phyloP scores from a whole-genome alignment of 208 protist genomes.

The Trypanosoma avium region DNA sequence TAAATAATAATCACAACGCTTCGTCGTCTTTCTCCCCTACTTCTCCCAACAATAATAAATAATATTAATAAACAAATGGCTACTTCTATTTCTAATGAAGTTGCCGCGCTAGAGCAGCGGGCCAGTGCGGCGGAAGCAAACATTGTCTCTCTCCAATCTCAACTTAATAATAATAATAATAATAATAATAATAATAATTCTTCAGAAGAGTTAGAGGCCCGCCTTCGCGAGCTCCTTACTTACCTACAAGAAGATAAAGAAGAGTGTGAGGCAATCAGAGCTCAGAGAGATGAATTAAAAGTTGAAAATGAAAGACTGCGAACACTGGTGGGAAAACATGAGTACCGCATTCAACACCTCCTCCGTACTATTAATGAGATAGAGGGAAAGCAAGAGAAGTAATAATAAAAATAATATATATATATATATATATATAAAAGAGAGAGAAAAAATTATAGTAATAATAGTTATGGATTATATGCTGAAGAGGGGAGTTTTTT shows the following conservation, averaged over 20 bases:
- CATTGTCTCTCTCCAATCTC: constrained; percentile 41
- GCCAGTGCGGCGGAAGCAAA: constrained; percentile 45
- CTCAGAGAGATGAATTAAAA: constrained; percentile 70
- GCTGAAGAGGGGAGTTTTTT: background rate
- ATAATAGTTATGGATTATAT: background rate
- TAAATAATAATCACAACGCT: too few relatives aligned
- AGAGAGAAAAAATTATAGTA: background rate
- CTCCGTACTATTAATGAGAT: constrained; percentile 77
- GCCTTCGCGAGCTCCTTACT: constrained; percentile 56
- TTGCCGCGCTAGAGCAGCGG: constrained; percentile 57
- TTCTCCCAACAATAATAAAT: constrained; percentile 3
- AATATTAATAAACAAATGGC: too few relatives aligned
- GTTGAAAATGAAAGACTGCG: constrained; percentile 78
- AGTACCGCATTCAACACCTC: constrained; percentile 89
- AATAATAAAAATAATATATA: background rate
- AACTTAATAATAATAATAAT: constrained; percentile 17
- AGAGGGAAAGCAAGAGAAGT: background rate
- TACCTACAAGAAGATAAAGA: constrained; percentile 67
- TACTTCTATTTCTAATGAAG: too few relatives aligned
- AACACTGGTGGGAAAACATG: constrained; percentile 58
- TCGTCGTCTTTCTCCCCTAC: background rate
- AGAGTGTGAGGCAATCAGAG: constrained; percentile 77
- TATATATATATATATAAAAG: background rate
- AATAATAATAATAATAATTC: constrained; percentile 2
- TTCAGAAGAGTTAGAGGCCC: constrained; percentile 27